Evolutionary conservation across 352 stramenopile genomes (phyloP).

Genomic region (Phytophthora melonis): DNA sequence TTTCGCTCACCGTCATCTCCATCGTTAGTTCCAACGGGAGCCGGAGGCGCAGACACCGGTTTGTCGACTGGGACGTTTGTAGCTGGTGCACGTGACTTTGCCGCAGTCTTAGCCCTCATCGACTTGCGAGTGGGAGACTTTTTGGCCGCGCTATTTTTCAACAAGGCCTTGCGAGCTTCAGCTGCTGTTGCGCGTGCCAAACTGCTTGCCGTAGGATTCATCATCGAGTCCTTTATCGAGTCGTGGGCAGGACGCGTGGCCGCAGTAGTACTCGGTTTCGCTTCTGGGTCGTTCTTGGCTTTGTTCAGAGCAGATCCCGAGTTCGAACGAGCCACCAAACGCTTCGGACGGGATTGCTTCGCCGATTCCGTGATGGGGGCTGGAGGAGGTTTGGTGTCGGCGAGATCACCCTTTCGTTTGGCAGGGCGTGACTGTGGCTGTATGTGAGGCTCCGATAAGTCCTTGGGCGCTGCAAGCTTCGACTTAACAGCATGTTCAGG

Average conservation of each 20-base stretch:
- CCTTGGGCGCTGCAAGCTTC: neutral
- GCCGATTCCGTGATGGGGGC: constrained; percentile 7
- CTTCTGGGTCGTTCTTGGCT: constrained; percentile 8
- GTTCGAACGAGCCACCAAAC: constrained; percentile 19
- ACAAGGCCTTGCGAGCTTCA: constrained; percentile 30
- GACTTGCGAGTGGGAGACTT: constrained; percentile 22
- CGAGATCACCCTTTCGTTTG: constrained; percentile 30
- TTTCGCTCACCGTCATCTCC: constrained; percentile 26
- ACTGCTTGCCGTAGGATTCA: constrained; percentile 43
- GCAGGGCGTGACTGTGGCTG: constrained; percentile 11
- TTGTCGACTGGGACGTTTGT: neutral
- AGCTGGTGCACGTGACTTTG: constrained; percentile 6
- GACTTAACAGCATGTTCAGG: constrained; percentile 10
- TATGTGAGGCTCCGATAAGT: neutral
- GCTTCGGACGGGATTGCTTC: constrained; percentile 24
- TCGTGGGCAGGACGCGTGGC: constrained; percentile 17
- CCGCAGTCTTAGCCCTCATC: neutral
- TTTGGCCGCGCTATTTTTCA: constrained; percentile 28
- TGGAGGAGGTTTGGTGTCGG: constrained; percentile 22
- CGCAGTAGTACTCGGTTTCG: constrained; percentile 12
- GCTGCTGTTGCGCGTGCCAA: constrained; percentile 33
- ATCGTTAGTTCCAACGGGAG: constrained; percentile 1
- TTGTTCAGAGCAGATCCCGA: constrained; percentile 13
- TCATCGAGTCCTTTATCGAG: constrained; percentile 36
- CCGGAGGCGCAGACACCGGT: constrained; percentile 4